Conservation (phyloP, 176 grass and related monocot genomes). For the Juncus effusus region DNA sequence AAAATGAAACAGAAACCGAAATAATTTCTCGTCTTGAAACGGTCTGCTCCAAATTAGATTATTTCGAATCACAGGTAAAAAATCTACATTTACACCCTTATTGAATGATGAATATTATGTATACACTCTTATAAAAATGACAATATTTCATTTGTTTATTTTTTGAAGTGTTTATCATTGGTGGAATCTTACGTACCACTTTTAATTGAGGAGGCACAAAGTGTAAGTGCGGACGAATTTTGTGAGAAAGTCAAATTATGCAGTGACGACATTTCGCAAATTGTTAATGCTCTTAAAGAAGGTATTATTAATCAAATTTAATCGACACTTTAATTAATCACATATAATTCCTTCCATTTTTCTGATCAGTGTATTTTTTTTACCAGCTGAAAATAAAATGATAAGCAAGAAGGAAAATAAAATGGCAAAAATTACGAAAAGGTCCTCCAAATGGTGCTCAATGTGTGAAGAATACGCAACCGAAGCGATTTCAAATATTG, state of each 20-base stretch:
- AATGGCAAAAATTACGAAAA: constrained; percentile 28
- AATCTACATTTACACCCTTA: not conserved
- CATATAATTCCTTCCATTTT: too few species aligned
- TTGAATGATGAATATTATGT: too few species aligned
- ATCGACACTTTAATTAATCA: too few species aligned
- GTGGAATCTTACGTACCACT: constrained; percentile 23
- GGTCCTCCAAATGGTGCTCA: constrained; percentile 44
- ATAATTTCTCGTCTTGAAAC: constrained; percentile 24
- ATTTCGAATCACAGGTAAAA: constrained; percentile 26
- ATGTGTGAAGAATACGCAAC: constrained; percentile 58
- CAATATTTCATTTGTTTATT: not conserved
- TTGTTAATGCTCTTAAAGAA: not conserved
- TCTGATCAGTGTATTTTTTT: not conserved
- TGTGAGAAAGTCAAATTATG: constrained; percentile 27
- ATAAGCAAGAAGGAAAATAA: constrained; percentile 15
- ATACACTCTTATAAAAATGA: too few species aligned
- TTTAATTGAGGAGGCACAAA: constrained; percentile 15
- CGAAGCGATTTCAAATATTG: constrained; percentile 52
- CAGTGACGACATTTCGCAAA: constrained; percentile 9
- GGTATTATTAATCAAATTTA: constrained; percentile 6
- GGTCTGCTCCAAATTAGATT: constrained; percentile 22
- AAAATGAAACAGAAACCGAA: constrained; percentile 13
- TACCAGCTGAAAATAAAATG: constrained; percentile 38
- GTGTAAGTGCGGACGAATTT: constrained; percentile 11
- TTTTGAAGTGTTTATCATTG: constrained; percentile 18